Evolutionary conservation across 2,329 filamentous ascomycete species (phyloP).

Genomic region (Zymoseptoria brevis): DNA sequence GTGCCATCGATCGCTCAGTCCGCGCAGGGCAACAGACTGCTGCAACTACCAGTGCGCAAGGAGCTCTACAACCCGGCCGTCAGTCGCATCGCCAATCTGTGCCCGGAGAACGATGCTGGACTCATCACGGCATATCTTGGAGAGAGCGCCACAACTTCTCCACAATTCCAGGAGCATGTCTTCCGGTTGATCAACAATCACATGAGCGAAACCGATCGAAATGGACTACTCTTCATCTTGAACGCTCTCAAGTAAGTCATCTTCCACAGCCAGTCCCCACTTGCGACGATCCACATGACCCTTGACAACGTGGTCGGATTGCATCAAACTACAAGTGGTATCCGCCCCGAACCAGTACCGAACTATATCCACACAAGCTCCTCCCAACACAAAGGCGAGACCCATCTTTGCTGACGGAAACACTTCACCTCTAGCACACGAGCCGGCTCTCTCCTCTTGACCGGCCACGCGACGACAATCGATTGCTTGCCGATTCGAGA

Average conservation of each 20-base stretch:
- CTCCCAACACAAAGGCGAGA: conserved; percentile 11
- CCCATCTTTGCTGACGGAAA: conserved; percentile 10
- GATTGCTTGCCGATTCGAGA: conserved; percentile 52
- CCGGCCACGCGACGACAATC: conserved; percentile 57
- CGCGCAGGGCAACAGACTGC: conserved; percentile 16
- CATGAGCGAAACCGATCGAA: conserved; percentile 42
- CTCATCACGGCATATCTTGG: conserved; percentile 23
- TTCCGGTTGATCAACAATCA: conserved; percentile 42
- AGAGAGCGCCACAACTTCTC: conserved; percentile 37
- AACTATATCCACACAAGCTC: not conserved
- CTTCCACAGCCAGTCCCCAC: not conserved
- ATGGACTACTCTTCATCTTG: conserved; percentile 45
- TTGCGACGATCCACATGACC: not conserved
- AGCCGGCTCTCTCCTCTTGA: conserved; percentile 56
- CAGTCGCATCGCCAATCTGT: conserved; percentile 39
- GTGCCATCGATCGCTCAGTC: conserved; percentile 39
- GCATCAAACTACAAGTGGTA: not conserved
- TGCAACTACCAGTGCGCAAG: conserved; percentile 20
- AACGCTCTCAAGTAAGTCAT: conserved; percentile 44
- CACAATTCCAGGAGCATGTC: conserved; percentile 46
- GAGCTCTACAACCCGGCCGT: conserved; percentile 43
- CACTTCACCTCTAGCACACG: conserved; percentile 43
- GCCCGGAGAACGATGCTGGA: conserved; percentile 34
- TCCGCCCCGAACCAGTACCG: not conserved
- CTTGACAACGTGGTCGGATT: not conserved